These are phyloP conservation scores for Chloranthus sessilifolius DNA, from an alignment of 164 flowering plant genomes.

Conservation along the genomic window DNA sequence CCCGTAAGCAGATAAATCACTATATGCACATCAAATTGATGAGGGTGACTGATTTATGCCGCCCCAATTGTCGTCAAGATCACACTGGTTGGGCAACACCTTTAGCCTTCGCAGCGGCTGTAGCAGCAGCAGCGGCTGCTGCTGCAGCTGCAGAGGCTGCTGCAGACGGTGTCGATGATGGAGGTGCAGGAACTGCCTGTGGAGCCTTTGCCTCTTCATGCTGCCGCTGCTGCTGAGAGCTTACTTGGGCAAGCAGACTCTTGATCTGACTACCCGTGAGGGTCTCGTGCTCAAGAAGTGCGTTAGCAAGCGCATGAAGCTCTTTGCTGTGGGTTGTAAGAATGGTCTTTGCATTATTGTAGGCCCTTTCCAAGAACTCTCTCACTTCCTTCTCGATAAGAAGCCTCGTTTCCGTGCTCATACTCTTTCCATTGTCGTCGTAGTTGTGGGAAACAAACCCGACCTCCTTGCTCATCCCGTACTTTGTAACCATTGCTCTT, in stretches of 20 bases:
- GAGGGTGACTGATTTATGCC: no score
- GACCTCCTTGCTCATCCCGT: conserved; percentile 86
- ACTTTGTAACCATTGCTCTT: conserved; percentile 83
- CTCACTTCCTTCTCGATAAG: conserved; percentile 78
- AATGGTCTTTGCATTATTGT: conserved; percentile 80
- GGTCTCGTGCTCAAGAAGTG: conserved; percentile 84
- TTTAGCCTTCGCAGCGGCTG: conserved; percentile 72
- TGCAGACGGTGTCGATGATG: conserved; percentile 51
- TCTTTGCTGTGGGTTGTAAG: conserved; percentile 68
- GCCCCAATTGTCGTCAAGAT: conserved; percentile 24
- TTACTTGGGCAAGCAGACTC: conserved; percentile 51
- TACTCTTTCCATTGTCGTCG: conserved; percentile 73
- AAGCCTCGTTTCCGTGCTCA: conserved; percentile 91
- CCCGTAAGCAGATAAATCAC: no score
- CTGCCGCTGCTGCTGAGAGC: conserved; percentile 42
- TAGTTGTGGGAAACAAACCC: conserved; percentile 86
- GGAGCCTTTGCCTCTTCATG: conserved; percentile 27
- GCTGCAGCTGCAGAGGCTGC: conserved; percentile 82
- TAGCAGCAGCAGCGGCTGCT: conserved; percentile 46
- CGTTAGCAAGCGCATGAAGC: conserved; percentile 87
- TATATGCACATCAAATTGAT: no score
- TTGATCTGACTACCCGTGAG: conserved; percentile 79
- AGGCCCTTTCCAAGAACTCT: conserved; percentile 59
- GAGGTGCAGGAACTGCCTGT: conserved; percentile 46
- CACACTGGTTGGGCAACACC: conserved; percentile 78